Evolutionary conservation across 495 filamentous ascomycete genomes (phyloP).

Genomic region (Tricharina praecox): DNA sequence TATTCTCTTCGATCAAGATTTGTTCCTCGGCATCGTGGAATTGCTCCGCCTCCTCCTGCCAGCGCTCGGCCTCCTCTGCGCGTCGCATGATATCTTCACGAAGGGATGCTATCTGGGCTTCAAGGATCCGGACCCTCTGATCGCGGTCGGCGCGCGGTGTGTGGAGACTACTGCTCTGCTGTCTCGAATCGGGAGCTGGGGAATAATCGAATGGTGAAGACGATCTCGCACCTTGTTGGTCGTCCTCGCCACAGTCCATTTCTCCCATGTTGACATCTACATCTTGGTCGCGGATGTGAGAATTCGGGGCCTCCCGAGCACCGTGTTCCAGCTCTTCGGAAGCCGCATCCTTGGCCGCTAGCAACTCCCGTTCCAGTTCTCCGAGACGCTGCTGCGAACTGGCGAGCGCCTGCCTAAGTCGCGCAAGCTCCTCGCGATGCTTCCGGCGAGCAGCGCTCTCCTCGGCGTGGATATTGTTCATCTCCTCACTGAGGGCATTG

Average conservation of each 20-base stretch:
- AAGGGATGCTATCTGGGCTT: constrained; percentile 19
- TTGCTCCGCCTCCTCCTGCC: constrained; percentile 25
- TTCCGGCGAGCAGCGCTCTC: constrained; percentile 32
- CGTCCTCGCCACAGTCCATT: neutral
- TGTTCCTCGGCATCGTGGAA: constrained; percentile 27
- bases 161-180: constrained; percentile 2
- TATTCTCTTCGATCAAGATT: constrained; percentile 23
- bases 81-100: constrained; percentile 21
- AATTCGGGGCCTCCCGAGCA: neutral
- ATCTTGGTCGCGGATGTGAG: too few relatives aligned
- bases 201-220: neutral
- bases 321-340: constrained; percentile 11
- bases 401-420: constrained; percentile 32
- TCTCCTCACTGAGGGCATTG: constrained; percentile 47
- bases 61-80: constrained; percentile 18
- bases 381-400: constrained; percentile 22
- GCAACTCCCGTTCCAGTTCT: constrained; percentile 23
- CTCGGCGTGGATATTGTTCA: constrained; percentile 40
- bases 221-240: neutral
- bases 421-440: constrained; percentile 26
- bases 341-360: constrained; percentile 12
- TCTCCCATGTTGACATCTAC: constrained; percentile 14
- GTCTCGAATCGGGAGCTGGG: neutral
- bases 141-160: constrained; percentile 20
- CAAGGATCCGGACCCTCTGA: constrained; percentile 22